A percentile compares a stretch with the other conserved stretches of the same genome.
These are phyloP conservation scores for Backusella parvicylindrica DNA, from an alignment of 192 early-diverging fungal species.

Conservation along the genomic window DNA sequence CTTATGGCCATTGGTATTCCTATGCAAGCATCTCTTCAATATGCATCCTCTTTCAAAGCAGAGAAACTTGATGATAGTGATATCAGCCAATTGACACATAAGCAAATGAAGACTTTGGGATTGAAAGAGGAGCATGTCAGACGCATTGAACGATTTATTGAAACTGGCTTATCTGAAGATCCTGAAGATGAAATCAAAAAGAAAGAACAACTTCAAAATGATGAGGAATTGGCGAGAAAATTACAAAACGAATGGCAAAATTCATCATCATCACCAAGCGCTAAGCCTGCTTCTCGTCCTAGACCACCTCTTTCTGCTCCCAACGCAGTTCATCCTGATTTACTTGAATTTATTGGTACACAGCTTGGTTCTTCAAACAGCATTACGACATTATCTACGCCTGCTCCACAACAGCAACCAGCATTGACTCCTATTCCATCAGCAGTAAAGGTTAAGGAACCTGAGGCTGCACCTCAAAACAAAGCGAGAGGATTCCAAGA, in stretches of 20 bases:
- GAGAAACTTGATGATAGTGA: constrained; percentile 84
- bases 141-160: constrained; percentile 66
- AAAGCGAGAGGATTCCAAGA: constrained; percentile 44
- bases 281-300: neutral
- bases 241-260: constrained; percentile 71
- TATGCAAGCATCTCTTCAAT: constrained; percentile 72
- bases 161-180: constrained; percentile 47
- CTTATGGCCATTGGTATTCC: constrained; percentile 76
- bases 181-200: constrained; percentile 37
- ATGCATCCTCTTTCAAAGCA: constrained; percentile 80
- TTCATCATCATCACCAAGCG: constrained; percentile 18
- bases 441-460: constrained; percentile 1
- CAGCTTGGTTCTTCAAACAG: neutral
- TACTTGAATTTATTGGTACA: constrained; percentile 43
- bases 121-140: constrained; percentile 85
- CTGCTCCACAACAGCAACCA: neutral
- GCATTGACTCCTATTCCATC: neutral
- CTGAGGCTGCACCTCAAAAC: constrained; percentile 14
- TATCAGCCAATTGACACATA: constrained; percentile 71
- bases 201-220: constrained; percentile 60
- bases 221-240: constrained; percentile 78
- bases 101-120: constrained; percentile 74
- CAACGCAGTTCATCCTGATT: constrained; percentile 46
- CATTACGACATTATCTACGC: neutral
- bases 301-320: constrained; percentile 36